These are phyloP conservation scores for Lentinula lateritia DNA, from an alignment of 768 basidiomycete genomes.

Conservation along the genomic window DNA sequence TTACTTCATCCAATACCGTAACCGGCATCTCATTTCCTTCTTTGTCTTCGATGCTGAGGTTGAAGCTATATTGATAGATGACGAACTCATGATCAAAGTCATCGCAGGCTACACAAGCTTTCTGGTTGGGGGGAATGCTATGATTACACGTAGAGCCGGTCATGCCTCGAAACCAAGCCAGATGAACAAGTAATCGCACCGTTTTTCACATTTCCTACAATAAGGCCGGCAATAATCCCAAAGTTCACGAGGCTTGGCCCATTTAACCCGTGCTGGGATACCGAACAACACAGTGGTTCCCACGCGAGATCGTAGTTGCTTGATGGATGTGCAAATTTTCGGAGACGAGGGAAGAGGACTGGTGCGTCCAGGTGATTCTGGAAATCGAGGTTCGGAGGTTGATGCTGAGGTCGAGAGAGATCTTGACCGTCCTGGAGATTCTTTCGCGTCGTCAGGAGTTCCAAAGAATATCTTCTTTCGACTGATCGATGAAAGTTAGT, in stretches of 20 bases:
- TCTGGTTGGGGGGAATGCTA: constrained; percentile 39
- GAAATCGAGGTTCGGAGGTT: background rate
- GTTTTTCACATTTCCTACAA: constrained; percentile 47
- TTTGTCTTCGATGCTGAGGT: constrained; percentile 47
- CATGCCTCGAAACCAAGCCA: background rate
- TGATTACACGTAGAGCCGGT: background rate
- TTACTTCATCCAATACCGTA: constrained; percentile 43
- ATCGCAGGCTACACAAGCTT: constrained; percentile 46
- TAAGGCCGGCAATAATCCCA: constrained; percentile 39
- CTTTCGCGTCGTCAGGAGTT: background rate
- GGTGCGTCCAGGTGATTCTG: background rate
- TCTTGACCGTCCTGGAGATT: background rate
- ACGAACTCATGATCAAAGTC: constrained; percentile 49
- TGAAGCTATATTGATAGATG: constrained; percentile 42
- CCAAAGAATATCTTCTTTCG: background rate
- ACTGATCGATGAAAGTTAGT: background rate
- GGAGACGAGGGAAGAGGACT: background rate
- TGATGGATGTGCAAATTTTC: background rate
- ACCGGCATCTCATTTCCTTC: constrained; percentile 35
- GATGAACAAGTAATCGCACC: constrained; percentile 29
- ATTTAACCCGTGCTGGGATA: background rate
- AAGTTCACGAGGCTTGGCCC: constrained; percentile 16
- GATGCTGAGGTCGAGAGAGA: background rate
- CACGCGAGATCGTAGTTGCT: background rate
- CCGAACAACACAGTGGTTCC: background rate